Conservation (phyloP, 768 basidiomycete genomes). For the Russula griseocarnosa region DNA sequence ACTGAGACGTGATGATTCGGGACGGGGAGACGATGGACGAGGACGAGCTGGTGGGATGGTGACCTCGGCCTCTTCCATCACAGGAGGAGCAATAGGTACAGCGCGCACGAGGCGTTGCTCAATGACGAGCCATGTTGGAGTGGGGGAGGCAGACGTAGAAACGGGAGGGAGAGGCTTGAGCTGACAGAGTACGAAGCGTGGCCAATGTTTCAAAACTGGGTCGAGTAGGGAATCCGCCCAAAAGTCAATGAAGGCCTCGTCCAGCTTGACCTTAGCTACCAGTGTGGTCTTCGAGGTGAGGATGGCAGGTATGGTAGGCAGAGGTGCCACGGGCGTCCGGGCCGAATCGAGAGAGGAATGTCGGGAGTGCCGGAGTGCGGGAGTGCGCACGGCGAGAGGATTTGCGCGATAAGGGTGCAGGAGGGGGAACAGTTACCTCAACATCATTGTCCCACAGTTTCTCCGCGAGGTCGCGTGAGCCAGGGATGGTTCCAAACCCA, state of each 20-base stretch:
- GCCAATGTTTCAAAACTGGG: conserved; percentile 61
- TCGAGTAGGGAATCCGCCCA: conserved; percentile 74
- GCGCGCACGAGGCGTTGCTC: conserved; percentile 54
- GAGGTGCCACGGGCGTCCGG: conserved; percentile 10
- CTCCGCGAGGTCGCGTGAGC: conserved; percentile 46
- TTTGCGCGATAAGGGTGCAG: conserved; percentile 32
- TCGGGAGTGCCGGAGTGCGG: conserved; percentile 29
- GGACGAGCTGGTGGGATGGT: conserved; percentile 9
- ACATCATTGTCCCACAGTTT: conserved; percentile 58
- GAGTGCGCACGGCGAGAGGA: conserved; percentile 32
- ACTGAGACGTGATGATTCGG: conserved; percentile 33
- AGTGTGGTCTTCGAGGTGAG: conserved; percentile 38
- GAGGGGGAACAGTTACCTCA: conserved; percentile 47
- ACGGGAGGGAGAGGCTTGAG: conserved; percentile 43
- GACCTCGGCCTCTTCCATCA: conserved; percentile 12
- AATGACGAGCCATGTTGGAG: conserved; percentile 62
- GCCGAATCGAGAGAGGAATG: conserved; percentile 32
- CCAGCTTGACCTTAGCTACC: conserved; percentile 53
- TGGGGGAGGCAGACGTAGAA: conserved; percentile 34
- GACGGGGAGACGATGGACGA: conserved; percentile 34
- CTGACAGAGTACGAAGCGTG: conserved; percentile 65
- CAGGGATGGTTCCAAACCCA: conserved; percentile 50
- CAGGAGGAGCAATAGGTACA: conserved; percentile 25
- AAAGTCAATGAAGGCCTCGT: conserved; percentile 81
- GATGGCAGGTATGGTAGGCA: conserved; percentile 4